These are phyloP conservation scores for Serendipita vermifera DNA, from an alignment of 768 basidiomycete genomes.

Conservation along the genomic window DNA sequence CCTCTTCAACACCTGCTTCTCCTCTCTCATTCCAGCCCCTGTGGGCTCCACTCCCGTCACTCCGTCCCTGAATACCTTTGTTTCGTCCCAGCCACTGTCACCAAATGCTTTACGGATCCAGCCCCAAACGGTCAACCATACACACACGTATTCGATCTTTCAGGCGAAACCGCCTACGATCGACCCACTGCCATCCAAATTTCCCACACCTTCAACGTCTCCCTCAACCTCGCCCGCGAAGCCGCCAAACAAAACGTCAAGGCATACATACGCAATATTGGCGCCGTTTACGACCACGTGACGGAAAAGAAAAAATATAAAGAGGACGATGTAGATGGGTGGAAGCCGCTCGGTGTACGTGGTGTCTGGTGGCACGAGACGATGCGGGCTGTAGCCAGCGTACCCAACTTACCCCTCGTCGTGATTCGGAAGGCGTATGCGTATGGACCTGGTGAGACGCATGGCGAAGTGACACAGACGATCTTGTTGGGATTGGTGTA, in stretches of 20 bases:
- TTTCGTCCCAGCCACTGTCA: constrained; percentile 54
- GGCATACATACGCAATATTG: constrained; percentile 64
- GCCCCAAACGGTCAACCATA: constrained; percentile 51
- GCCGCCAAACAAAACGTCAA: constrained; percentile 68
- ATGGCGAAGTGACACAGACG: constrained; percentile 54
- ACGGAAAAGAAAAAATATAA: constrained; percentile 44
- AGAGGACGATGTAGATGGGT: constrained; percentile 48
- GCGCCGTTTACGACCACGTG: constrained; percentile 64
- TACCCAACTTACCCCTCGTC: constrained; percentile 33
- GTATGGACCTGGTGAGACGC: constrained; percentile 72
- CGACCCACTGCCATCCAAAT: constrained; percentile 72
- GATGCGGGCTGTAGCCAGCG: constrained; percentile 25
- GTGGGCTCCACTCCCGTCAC: no score
- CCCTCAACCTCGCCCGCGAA: constrained; percentile 57
- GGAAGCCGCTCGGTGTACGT: constrained; percentile 50
- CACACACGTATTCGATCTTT: constrained; percentile 73
- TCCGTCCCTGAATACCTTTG: no score
- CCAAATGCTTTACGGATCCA: constrained; percentile 50
- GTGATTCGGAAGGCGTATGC: constrained; percentile 60
- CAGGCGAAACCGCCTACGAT: constrained; percentile 66
- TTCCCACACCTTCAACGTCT: constrained; percentile 55
- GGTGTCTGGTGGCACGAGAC: constrained; percentile 89
- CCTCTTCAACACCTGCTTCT: no score
- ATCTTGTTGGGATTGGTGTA: constrained; percentile 70
- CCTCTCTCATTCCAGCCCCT: no score